These are phyloP conservation scores for Globisporangium abappressorium DNA, from an alignment of 352 stramenopile genomes.

Conservation along the genomic window DNA sequence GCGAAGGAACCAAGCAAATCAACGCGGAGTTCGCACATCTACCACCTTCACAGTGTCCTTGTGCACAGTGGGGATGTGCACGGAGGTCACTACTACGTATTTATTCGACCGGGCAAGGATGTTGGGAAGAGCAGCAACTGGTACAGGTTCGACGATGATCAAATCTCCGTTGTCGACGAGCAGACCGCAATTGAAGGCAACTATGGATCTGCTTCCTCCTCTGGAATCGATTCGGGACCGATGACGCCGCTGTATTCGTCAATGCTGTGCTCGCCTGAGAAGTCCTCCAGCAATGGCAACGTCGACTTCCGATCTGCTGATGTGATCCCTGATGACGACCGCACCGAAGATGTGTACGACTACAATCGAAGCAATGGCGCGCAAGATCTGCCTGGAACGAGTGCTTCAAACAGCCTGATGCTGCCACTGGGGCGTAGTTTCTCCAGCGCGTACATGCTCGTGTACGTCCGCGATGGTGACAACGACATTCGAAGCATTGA, in stretches of 20 bases:
- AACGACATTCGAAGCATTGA: constrained; percentile 68
- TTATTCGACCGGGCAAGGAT: constrained; percentile 77
- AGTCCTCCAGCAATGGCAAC: constrained; percentile 17
- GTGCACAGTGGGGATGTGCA: constrained; percentile 87
- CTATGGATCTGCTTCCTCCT: constrained; percentile 48
- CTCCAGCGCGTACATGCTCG: constrained; percentile 88
- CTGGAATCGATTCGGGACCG: constrained; percentile 18
- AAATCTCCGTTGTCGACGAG: constrained; percentile 77
- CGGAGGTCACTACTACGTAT: constrained; percentile 88
- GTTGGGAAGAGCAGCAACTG: constrained; percentile 60
- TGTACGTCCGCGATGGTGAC: constrained; percentile 77
- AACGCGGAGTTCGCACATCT: constrained; percentile 35
- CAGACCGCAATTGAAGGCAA: constrained; percentile 71
- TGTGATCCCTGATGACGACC: constrained; percentile 28
- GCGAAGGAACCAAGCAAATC: not conserved
- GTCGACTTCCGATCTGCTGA: constrained; percentile 42
- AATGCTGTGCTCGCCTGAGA: constrained; percentile 48
- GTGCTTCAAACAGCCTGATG: constrained; percentile 36
- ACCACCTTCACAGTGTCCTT: constrained; percentile 83
- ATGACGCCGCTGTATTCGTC: constrained; percentile 56
- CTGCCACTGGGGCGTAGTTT: constrained; percentile 63
- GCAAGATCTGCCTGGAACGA: constrained; percentile 12
- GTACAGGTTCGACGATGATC: constrained; percentile 86
- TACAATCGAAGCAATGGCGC: constrained; percentile 30
- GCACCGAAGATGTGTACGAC: constrained; percentile 39